These are phyloP conservation scores for Apiotrichum montevideense DNA, from an alignment of 1,284 basidiomycete species.

Conservation along the genomic window DNA sequence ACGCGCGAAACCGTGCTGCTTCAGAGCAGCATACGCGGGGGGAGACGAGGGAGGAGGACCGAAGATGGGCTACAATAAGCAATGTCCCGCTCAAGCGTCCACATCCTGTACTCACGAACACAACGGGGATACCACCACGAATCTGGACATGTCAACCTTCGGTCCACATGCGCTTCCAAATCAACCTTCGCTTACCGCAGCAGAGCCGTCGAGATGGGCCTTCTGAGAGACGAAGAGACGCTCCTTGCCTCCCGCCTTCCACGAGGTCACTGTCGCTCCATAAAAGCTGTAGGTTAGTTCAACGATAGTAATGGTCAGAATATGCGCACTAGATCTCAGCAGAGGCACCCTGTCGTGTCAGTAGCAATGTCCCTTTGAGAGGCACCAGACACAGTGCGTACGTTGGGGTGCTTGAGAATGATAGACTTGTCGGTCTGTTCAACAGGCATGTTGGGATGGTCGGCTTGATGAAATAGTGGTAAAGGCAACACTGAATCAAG, in stretches of 20 bases:
- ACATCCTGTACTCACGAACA: conserved; percentile 50
- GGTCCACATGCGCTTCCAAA: too few species aligned
- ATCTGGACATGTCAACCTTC: conserved; percentile 39
- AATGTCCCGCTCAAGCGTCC: not conserved
- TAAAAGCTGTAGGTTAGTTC: conserved; percentile 49
- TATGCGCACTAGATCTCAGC: conserved; percentile 54
- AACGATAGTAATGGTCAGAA: not conserved
- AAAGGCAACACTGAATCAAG: too few species aligned
- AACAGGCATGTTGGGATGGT: conserved; percentile 35
- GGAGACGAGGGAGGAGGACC: conserved; percentile 57
- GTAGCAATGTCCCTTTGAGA: too few species aligned
- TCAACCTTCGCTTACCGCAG: conserved; percentile 46
- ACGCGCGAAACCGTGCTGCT: conserved; percentile 80
- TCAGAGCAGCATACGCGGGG: conserved; percentile 57
- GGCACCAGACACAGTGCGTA: conserved; percentile 11
- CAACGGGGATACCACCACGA: conserved; percentile 75
- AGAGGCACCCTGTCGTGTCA: conserved; percentile 56
- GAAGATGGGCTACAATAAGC: conserved; percentile 60
- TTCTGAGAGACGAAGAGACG: conserved; percentile 76
- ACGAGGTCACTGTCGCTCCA: conserved; percentile 62
- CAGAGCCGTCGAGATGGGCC: conserved; percentile 65
- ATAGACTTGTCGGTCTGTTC: conserved; percentile 38
- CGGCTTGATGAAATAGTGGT: not conserved
- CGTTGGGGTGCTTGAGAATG: conserved; percentile 35
- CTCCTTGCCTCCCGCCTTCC: conserved; percentile 53